Conservation (phyloP, 2,329 filamentous ascomycete genomes). For the Pestalotiopsis sp. region DNA sequence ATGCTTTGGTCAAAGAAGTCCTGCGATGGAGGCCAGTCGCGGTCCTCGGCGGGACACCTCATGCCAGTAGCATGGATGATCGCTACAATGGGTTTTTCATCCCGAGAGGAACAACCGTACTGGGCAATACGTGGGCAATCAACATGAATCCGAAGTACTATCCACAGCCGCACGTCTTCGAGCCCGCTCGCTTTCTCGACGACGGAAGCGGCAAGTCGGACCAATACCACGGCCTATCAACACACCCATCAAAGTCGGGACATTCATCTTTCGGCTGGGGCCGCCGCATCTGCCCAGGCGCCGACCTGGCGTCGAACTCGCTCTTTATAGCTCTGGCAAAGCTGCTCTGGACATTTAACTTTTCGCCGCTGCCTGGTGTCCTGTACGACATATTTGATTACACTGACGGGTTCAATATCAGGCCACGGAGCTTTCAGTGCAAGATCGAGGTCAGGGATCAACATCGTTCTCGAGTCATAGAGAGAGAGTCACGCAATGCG, state of each 20-base stretch:
- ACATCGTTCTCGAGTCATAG: background rate
- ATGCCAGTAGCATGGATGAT: conserved; percentile 47
- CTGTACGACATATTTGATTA: conserved; percentile 8
- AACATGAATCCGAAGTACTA: conserved; percentile 47
- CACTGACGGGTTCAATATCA: conserved; percentile 6
- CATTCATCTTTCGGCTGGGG: conserved; percentile 61
- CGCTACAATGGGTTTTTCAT: conserved; percentile 49
- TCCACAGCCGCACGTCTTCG: conserved; percentile 45
- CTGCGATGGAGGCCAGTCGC: conserved; percentile 56
- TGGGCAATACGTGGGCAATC: conserved; percentile 53
- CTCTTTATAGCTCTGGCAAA: conserved; percentile 5
- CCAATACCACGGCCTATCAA: conserved; percentile 26
- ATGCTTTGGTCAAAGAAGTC: conserved; percentile 55
- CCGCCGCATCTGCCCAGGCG: conserved; percentile 51
- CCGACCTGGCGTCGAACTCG: conserved; percentile 5
- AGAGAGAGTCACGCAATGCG: background rate
- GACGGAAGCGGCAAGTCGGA: background rate
- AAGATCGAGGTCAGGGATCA: conserved; percentile 5
- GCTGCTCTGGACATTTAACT: conserved; percentile 1
- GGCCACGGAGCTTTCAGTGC: conserved; percentile 1
- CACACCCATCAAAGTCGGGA: conserved; percentile 42
- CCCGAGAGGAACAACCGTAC: conserved; percentile 48
- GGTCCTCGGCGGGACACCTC: conserved; percentile 51
- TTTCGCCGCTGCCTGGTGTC: conserved; percentile 1
- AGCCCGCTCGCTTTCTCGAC: conserved; percentile 40